Percentiles rank a stretch among this genome's conserved stretches.
phyloP scores from a whole-genome alignment of 805 yeast species.

The Hanseniaspora hatyaiensis region DNA sequence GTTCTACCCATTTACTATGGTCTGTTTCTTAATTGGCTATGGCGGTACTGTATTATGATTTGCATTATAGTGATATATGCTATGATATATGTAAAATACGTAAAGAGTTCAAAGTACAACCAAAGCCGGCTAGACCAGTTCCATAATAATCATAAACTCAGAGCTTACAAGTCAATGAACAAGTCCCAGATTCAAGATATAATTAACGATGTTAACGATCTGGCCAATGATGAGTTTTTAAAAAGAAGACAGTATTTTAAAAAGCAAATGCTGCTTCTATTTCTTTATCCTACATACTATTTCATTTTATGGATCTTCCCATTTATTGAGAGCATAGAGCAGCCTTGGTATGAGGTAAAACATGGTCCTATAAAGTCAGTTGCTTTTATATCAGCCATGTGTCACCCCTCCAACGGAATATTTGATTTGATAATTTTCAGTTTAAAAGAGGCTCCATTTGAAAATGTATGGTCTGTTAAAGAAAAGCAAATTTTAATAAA shows the following conservation, averaged over 20 bases:
- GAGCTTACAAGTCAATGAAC: slow-evolving; percentile 17
- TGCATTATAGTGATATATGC: slow-evolving; percentile 53
- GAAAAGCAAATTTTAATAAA: slow-evolving; percentile 22
- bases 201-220: slow-evolving; percentile 33
- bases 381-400: slow-evolving; percentile 54
- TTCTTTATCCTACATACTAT: slow-evolving; percentile 76
- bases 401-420: slow-evolving; percentile 70
- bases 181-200: slow-evolving; percentile 28
- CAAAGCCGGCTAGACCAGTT: slow-evolving; percentile 31
- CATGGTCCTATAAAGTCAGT: slow-evolving; percentile 53
- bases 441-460: slow-evolving; percentile 73
- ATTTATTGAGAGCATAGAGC: slow-evolving; percentile 51
- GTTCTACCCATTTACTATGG: slow-evolving; percentile 62
- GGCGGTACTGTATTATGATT: slow-evolving; percentile 57
- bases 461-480: slow-evolving; percentile 30
- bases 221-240: slow-evolving; percentile 50
- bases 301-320: slow-evolving; percentile 76
- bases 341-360: slow-evolving; percentile 36
- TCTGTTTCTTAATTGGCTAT: slow-evolving; percentile 66
- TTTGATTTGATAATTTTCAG: slow-evolving; percentile 68
- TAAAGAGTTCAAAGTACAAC: slow-evolving; percentile 45
- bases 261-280: slow-evolving; percentile 66
- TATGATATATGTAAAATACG: slow-evolving; percentile 61
- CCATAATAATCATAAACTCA: not conserved
- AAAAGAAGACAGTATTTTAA: slow-evolving; percentile 54